Base-by-base conservation (phyloP, 306 rosid species). In the Pyrus communis region DNA sequence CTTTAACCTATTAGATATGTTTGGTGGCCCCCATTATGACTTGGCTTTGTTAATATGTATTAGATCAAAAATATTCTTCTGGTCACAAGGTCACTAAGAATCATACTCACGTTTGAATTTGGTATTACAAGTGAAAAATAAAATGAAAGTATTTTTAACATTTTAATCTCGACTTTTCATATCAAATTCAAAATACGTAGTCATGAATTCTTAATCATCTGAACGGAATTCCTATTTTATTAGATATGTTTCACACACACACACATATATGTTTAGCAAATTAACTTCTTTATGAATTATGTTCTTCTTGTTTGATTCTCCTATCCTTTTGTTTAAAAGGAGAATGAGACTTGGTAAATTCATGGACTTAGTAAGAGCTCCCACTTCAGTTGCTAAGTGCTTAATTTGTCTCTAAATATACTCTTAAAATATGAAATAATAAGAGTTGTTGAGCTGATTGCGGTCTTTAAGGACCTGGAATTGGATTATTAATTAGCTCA, bases 311-410 rank as follows among this genome's bases (percentile, higher is more conserved):
- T 31, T 18, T 64, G 45, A 18, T 61, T 61, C 35, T 23, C 40
- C 4, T 42, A 25, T 43, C 21, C 52, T 13, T 54, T 73, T n/a
- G 49, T 38, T 23, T 22, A 5, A 38, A 73, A 42, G 2, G 21
- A 51, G 49, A 35, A 23, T 70, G 81, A 49, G 86, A 87, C 86
- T 84, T n/a, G 85, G 85, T 75, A 80, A 83, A 6, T 67, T 59
- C 17, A 30, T 74, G 67, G 89, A 84, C 85, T 54, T 27, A 4
- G 81, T 80, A 78, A 75, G 45, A 67, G 11, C 43, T 61, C 1
- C 40, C 4, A 70, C 67, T 85, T 75, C 68, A 79, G 38, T 28
- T 75, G 23, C 40, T 75, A 18, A 15, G 52, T 59, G 49, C 2
- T 18, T 51, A 51, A 51, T 51, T 27, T 62, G 67, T 28, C 67